These are phyloP conservation scores for Halteria grandinella DNA, from an alignment of 73 alveolate genomes.

Conservation along the genomic window DNA sequence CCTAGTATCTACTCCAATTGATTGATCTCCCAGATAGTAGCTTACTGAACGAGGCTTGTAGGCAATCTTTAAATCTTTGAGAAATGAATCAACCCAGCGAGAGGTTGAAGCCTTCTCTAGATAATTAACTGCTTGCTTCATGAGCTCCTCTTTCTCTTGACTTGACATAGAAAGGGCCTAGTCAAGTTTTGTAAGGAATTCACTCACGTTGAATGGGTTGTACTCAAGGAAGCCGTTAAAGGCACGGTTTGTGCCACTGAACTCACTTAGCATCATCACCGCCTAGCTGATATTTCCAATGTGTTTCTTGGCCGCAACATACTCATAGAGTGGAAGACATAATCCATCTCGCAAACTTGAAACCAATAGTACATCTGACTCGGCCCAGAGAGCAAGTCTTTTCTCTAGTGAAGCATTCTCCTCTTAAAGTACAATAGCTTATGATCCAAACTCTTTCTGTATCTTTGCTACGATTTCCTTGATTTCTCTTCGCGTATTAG, in stretches of 20 bases:
- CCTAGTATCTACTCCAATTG: neutral
- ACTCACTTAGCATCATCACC: slow-evolving; percentile 71
- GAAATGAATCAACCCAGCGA: slow-evolving; percentile 69
- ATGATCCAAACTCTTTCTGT: slow-evolving; percentile 54
- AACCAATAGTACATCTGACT: slow-evolving; percentile 58
- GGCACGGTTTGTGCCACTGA: slow-evolving; percentile 80
- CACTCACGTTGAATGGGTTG: slow-evolving; percentile 77
- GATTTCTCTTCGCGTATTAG: neutral
- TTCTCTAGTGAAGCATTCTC: slow-evolving; percentile 49
- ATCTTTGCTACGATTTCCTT: slow-evolving; percentile 31
- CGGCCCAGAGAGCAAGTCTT: slow-evolving; percentile 72
- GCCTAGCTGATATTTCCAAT: slow-evolving; percentile 36
- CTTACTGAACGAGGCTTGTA: slow-evolving; percentile 52
- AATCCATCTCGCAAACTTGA: slow-evolving; percentile 80
- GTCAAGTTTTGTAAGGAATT: slow-evolving; percentile 56
- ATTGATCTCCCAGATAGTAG: slow-evolving; percentile 34
- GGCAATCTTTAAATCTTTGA: slow-evolving; percentile 68
- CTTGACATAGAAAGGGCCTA: slow-evolving; percentile 61
- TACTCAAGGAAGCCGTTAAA: slow-evolving; percentile 63
- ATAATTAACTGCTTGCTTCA: slow-evolving; percentile 39
- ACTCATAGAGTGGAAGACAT: slow-evolving; percentile 77
- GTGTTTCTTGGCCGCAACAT: slow-evolving; percentile 48
- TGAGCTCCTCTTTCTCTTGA: slow-evolving; percentile 37
- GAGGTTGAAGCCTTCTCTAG: slow-evolving; percentile 52
- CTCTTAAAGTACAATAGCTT: slow-evolving; percentile 36